Base-by-base conservation (phyloP, 1,284 basidiomycete genomes). In the Anthracocystis panici-leucophaei region DNA sequence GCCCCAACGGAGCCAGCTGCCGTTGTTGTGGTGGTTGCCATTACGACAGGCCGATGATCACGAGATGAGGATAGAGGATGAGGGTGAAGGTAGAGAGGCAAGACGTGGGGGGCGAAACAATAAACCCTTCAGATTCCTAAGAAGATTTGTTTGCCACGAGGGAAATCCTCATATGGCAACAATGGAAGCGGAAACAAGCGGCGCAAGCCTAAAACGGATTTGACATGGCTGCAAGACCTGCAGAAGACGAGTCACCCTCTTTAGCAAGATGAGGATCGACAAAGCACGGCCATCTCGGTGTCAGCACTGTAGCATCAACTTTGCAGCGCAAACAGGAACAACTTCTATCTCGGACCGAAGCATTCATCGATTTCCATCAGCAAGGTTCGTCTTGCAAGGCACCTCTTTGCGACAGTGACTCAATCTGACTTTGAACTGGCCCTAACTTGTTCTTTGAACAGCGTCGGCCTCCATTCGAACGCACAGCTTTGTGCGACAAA, bases 161-260 rank as follows among this genome's bases (percentile, higher is more conserved):
- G 50, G 31, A 35, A 33, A 8, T 6, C 31, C 4, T 31, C 29
- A 21, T 50, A 31, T 50, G 49, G 20, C 31, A 50, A 50, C 31
- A n/a, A 16, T 21, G 25, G 12, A 31, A 7, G 27, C 53, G 53
- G 53, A 55, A 55, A 55, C 53, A 55, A 55, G 42, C 53, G 42
- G 53, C 41, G 41, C 41, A 45, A 29, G n/a, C 18, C 31, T 41
- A 11, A 23, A 55, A 42, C 42, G 53, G 53, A 54, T 41, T 54
- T 54, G 52, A 20, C n/a, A n/a, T n/a, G n/a, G n/a, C n/a, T n/a
- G n/a, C n/a, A n/a, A n/a, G n/a, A 27, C 27, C 49, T 51, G 49
- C 49, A 51, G 33, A 51, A 16, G 41, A 46, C 46, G 51, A 52
- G 51, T 52, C 51, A 52, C 18, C 46, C 16, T 21, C 46, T 31